phyloP scores from a whole-genome alignment of 164 flowering plant genomes.

The Amborella trichopoda region DNA sequence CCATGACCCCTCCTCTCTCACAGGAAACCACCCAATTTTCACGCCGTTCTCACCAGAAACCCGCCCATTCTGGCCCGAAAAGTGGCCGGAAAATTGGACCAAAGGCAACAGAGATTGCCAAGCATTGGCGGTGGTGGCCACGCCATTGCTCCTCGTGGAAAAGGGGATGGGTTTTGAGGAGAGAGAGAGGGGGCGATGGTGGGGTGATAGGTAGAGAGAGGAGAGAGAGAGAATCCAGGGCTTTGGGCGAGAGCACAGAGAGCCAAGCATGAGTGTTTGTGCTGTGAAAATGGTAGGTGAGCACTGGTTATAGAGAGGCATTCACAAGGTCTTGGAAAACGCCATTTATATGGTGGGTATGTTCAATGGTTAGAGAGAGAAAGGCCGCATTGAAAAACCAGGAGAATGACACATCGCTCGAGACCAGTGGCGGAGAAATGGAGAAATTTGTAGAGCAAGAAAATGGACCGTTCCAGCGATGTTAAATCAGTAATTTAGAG shows the following conservation, averaged over 20 bases:
- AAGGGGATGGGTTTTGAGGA: neutral
- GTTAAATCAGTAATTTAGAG: too few relatives aligned
- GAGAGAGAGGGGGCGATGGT: conserved; percentile 1
- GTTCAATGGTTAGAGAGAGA: too few relatives aligned
- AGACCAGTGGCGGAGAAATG: too few relatives aligned
- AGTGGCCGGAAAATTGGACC: neutral
- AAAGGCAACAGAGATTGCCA: neutral
- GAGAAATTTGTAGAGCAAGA: too few relatives aligned
- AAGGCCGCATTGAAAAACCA: too few relatives aligned
- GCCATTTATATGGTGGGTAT: too few relatives aligned
- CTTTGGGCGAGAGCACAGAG: neutral
- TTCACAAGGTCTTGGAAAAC: too few relatives aligned
- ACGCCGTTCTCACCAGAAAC: conserved; percentile 49
- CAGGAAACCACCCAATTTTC: conserved; percentile 42
- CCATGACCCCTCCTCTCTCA: conserved; percentile 80
- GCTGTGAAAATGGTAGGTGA: too few relatives aligned
- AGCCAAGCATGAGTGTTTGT: neutral
- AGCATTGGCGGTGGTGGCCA: neutral
- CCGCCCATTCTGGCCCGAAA: conserved; percentile 46
- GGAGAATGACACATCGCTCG: too few relatives aligned
- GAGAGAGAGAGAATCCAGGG: neutral
- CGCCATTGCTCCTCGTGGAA: neutral
- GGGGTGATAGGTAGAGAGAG: neutral
- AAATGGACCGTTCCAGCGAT: too few relatives aligned
- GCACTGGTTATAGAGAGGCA: neutral